A percentile compares a stretch with the other conserved stretches of the same genome.
Conservation (phyloP, 345 rosid genomes). For the Litchi chinensis region DNA sequence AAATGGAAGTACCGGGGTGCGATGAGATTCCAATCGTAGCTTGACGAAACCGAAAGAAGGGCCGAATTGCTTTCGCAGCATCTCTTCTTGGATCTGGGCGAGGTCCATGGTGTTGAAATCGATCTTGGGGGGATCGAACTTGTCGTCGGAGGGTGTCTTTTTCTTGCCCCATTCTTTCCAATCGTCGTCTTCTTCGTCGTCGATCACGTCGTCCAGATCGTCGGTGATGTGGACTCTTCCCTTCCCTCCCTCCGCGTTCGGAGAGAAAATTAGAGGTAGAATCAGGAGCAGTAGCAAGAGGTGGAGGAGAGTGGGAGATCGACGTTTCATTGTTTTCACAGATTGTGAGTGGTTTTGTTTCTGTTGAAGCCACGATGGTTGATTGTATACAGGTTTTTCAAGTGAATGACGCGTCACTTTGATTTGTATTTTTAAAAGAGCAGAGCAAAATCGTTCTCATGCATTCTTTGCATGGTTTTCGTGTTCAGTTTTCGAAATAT, state of each 20-base stretch:
- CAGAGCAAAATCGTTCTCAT: background rate
- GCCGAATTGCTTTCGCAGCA: conserved; percentile 62
- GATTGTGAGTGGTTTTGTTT: background rate
- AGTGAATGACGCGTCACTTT: background rate
- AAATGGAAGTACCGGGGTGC: conserved; percentile 51
- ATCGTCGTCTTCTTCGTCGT: conserved; percentile 87
- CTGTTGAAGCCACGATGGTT: background rate
- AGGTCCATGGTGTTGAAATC: conserved; percentile 64
- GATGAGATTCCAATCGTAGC: conserved; percentile 72
- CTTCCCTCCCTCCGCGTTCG: conserved; percentile 47
- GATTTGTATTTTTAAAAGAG: background rate
- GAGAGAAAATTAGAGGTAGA: conserved; percentile 24
- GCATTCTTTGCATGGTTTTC: background rate
- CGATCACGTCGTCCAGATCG: conserved; percentile 83
- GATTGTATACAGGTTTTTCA: background rate
- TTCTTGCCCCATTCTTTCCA: conserved; percentile 93
- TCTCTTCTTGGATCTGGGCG: conserved; percentile 60
- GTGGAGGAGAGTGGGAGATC: conserved; percentile 1
- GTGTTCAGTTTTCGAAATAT: background rate
- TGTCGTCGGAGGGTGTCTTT: conserved; percentile 30
- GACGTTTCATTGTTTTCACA: background rate
- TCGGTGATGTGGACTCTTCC: conserved; percentile 74
- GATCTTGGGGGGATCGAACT: conserved; percentile 62
- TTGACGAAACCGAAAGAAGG: conserved; percentile 84
- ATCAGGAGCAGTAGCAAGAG: conserved; percentile 25